phyloP scores from a whole-genome alignment of 768 basidiomycete species.

The Hydnum rufescens region DNA sequence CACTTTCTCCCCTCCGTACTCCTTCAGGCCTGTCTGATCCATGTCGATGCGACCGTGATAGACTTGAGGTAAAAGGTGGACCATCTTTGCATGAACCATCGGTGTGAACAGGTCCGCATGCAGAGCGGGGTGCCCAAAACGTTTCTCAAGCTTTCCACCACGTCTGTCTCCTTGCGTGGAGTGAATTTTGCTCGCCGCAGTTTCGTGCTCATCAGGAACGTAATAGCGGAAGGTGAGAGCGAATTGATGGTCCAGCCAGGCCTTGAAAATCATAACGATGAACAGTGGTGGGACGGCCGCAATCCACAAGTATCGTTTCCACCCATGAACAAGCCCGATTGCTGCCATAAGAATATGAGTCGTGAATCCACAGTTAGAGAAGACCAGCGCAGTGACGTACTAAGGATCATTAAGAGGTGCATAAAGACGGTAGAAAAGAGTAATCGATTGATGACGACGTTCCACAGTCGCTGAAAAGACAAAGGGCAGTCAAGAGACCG shows the following conservation, averaged over 20 bases:
- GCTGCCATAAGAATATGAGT: constrained; percentile 26
- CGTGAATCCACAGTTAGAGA: constrained; percentile 9
- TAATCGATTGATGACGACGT: constrained; percentile 79
- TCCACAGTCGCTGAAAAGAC: constrained; percentile 76
- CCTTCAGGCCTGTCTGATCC: constrained; percentile 45
- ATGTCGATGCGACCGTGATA: constrained; percentile 51
- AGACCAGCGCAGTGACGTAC: constrained; percentile 29
- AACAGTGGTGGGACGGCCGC: constrained; percentile 75
- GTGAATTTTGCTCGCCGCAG: constrained; percentile 52
- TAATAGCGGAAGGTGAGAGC: constrained; percentile 58
- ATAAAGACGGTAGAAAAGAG: constrained; percentile 62
- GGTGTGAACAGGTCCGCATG: constrained; percentile 73
- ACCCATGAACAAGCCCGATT: constrained; percentile 62
- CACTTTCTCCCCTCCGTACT: constrained; percentile 61
- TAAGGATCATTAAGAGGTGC: constrained; percentile 73
- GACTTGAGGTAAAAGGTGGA: constrained; percentile 53
- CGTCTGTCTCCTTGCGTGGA: constrained; percentile 48
- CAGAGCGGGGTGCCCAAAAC: constrained; percentile 90
- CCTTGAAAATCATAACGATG: constrained; percentile 62
- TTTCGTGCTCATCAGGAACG: constrained; percentile 62
- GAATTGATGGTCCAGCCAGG: constrained; percentile 55
- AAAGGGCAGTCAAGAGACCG: constrained; percentile 4
- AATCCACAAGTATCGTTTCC: constrained; percentile 57
- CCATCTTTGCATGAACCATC: constrained; percentile 73
- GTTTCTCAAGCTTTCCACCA: constrained; percentile 60